Conservation (phyloP, 2,329 filamentous ascomycete genomes). For the Fusarium luffae region DNA sequence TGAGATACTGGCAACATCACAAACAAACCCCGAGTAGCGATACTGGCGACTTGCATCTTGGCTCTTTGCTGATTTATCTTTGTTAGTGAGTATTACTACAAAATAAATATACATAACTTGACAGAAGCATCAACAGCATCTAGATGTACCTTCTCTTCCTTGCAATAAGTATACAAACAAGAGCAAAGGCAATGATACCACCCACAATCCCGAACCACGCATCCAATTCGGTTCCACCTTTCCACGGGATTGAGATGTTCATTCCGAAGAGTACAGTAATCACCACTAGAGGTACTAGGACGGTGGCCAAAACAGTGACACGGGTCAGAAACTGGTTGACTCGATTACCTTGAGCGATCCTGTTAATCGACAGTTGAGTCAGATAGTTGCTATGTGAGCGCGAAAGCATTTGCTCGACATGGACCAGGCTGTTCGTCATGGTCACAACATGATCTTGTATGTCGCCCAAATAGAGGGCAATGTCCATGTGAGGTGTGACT, state of each 20-base stretch:
- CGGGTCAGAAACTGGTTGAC: conserved; percentile 93
- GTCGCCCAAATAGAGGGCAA: conserved; percentile 94
- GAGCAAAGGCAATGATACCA: conserved; percentile 62
- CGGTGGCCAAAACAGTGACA: conserved; percentile 92
- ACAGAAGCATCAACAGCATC: too few relatives aligned
- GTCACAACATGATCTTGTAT: conserved; percentile 99
- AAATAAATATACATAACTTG: fast-evolving
- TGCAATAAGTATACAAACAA: not conserved
- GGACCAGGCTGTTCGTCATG: conserved; percentile 95
- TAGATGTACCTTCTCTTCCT: not conserved
- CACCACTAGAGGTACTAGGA: conserved; percentile 93
- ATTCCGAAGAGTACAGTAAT: conserved; percentile 89
- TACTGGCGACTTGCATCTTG: fast-evolving
- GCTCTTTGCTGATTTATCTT: fast-evolving
- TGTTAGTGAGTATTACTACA: fast-evolving
- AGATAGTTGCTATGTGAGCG: conserved; percentile 96
- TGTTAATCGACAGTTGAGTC: conserved; percentile 92
- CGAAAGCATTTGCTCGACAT: conserved; percentile 97
- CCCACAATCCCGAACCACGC: conserved; percentile 32
- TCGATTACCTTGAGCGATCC: conserved; percentile 85
- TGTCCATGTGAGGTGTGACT: conserved; percentile 94
- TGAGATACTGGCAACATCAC: too few relatives aligned
- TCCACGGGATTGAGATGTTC: conserved; percentile 82
- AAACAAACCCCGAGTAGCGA: too few relatives aligned
- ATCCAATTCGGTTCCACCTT: conserved; percentile 59